phyloP scores from a whole-genome alignment of 2,329 filamentous ascomycete species.

The Karstenula rhodostoma region DNA sequence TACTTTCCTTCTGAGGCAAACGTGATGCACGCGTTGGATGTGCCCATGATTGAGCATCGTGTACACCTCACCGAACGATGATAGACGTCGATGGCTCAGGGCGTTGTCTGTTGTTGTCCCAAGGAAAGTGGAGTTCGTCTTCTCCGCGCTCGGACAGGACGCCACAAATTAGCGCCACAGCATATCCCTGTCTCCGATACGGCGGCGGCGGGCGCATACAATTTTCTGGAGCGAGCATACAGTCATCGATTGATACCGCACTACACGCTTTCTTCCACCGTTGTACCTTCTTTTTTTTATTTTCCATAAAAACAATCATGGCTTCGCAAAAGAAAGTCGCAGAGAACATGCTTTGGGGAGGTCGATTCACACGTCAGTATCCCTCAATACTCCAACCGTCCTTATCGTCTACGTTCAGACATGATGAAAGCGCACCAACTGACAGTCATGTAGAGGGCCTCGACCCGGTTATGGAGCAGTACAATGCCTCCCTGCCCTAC shows the following conservation, averaged over 20 bases:
- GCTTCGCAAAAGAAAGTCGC: constrained; percentile 46
- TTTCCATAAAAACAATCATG: constrained; percentile 30
- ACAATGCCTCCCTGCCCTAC: constrained; percentile 83
- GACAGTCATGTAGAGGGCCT: constrained; percentile 67
- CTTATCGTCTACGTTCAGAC: neutral
- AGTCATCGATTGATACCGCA: constrained; percentile 28
- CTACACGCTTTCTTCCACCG: constrained; percentile 3
- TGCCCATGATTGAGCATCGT: neutral
- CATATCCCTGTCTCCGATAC: constrained; percentile 34
- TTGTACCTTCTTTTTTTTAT: neutral
- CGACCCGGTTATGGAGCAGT: constrained; percentile 85
- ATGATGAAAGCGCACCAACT: neutral
- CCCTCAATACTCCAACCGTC: constrained; percentile 19
- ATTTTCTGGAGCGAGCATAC: constrained; percentile 33
- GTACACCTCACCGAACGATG: neutral
- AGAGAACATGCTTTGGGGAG: constrained; percentile 51
- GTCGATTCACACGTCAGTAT: constrained; percentile 44
- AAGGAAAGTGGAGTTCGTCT: neutral
- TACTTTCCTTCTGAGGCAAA: neutral
- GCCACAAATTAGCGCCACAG: constrained; percentile 15
- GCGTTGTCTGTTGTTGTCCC: neutral
- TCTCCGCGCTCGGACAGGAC: constrained; percentile 6
- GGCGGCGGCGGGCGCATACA: constrained; percentile 25
- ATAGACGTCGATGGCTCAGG: neutral
- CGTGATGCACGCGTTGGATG: neutral